Evolutionary conservation across 345 rosid species (phyloP).

Genomic region (Brassica rapa): DNA sequence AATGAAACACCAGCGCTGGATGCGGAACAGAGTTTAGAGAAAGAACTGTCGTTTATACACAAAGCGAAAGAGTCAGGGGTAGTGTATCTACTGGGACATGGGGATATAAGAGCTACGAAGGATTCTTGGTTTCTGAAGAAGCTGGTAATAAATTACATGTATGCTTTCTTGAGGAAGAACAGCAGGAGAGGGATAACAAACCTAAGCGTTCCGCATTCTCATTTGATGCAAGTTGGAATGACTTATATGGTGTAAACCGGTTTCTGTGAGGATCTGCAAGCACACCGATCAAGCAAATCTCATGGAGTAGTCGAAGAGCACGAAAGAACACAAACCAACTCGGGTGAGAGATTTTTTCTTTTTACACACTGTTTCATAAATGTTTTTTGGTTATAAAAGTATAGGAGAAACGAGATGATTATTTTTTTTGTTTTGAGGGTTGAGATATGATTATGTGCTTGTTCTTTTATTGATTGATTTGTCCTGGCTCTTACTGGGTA

Average conservation of each 20-base stretch:
- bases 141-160: constrained; percentile 86
- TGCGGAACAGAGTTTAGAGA: constrained; percentile 80
- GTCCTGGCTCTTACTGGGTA: constrained; percentile 13
- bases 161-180: constrained; percentile 93
- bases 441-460: constrained; percentile 11
- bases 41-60: constrained; percentile 86
- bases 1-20: constrained; percentile 48
- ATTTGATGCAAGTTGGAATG: constrained; percentile 99
- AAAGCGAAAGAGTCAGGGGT: constrained; percentile 97
- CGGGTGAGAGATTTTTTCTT: background rate
- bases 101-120: constrained; percentile 91
- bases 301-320: constrained; percentile 12
- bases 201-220: constrained; percentile 88
- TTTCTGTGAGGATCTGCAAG: background rate
- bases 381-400: constrained; percentile 18
- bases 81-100: constrained; percentile 97
- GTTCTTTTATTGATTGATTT: constrained; percentile 27
- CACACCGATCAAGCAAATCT: constrained; percentile 3
- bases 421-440: constrained; percentile 6
- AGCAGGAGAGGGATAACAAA: constrained; percentile 91
- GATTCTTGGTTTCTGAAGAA: constrained; percentile 98
- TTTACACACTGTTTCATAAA: constrained; percentile 23
- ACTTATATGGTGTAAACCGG: constrained; percentile 87
- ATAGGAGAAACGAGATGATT: constrained; percentile 21
- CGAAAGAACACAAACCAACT: constrained; percentile 9